Evolutionary conservation across 1,284 basidiomycete genomes (phyloP).

Genomic region (Cystobasidium pallidum): DNA sequence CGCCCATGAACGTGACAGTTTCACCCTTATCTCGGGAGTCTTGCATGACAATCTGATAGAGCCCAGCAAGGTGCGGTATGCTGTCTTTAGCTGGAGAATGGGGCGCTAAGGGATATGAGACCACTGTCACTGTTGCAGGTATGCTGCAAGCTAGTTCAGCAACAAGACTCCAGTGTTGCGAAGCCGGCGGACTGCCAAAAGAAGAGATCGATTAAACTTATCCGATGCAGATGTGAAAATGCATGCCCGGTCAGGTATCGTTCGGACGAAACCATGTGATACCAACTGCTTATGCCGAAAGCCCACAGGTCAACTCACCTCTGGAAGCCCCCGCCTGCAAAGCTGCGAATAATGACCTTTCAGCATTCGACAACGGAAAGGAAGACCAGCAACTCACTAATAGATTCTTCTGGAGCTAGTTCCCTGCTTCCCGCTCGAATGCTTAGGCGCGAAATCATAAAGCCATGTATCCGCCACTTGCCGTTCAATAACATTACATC

Average conservation of each 20-base stretch:
- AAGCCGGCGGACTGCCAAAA: constrained; percentile 23
- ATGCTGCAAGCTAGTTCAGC: constrained; percentile 4
- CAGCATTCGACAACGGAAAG: background rate
- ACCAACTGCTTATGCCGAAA: too few relatives aligned
- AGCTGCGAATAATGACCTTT: background rate
- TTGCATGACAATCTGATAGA: constrained; percentile 6
- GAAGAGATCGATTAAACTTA: too few relatives aligned
- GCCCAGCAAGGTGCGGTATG: constrained; percentile 25
- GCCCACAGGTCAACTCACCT: constrained; percentile 12
- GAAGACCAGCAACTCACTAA: constrained; percentile 14
- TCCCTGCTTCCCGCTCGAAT: background rate
- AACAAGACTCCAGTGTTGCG: constrained; percentile 40
- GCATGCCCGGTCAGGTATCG: too few relatives aligned
- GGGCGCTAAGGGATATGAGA: constrained; percentile 40
- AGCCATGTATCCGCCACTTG: constrained; percentile 32
- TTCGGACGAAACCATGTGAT: too few relatives aligned
- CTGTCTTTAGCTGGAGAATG: constrained; percentile 38
- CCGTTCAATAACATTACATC: constrained; percentile 30
- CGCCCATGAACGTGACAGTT: constrained; percentile 28
- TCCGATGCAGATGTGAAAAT: too few relatives aligned
- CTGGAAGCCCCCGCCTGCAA: constrained; percentile 40
- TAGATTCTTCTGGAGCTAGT: constrained; percentile 5
- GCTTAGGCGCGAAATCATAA: constrained; percentile 28
- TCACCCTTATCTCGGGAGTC: constrained; percentile 5
- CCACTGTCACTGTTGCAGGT: constrained; percentile 18